Conservation (phyloP, 1,284 basidiomycete species). For the Flammula alnicola region DNA sequence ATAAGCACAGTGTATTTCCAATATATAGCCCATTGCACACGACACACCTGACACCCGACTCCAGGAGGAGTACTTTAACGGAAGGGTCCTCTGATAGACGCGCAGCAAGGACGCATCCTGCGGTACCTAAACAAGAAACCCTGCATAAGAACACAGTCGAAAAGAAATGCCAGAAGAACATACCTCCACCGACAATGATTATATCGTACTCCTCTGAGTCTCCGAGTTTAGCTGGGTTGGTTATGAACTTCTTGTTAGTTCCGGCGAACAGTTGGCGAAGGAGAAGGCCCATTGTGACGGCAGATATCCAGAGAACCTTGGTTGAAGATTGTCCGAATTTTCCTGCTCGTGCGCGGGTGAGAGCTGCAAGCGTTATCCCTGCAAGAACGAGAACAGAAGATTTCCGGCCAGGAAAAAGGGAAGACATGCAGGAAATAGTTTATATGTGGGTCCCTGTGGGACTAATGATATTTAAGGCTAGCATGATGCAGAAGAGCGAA, state of each 20-base stretch:
- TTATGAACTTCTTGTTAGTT: conserved; percentile 22
- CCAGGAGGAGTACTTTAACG: conserved; percentile 62
- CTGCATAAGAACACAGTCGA: too few relatives aligned
- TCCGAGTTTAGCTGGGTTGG: conserved; percentile 20
- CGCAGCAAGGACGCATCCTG: conserved; percentile 70
- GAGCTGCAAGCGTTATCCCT: conserved; percentile 14
- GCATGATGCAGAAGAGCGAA: too few relatives aligned
- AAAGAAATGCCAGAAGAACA: conserved; percentile 11
- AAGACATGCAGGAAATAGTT: conserved; percentile 7
- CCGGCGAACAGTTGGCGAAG: conserved; percentile 22
- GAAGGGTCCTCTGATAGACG: conserved; percentile 64
- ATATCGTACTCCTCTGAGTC: conserved; percentile 54
- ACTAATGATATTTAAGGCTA: not conserved
- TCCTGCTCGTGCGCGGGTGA: conserved; percentile 12
- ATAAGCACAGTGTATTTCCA: not conserved
- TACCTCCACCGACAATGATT: conserved; percentile 66
- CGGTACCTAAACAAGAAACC: conserved; percentile 53
- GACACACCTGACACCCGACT: conserved; percentile 65
- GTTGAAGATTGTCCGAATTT: conserved; percentile 16
- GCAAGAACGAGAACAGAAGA: conserved; percentile 16
- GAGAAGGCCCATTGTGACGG: conserved; percentile 25
- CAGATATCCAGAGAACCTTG: conserved; percentile 19
- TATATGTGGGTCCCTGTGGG: not conserved
- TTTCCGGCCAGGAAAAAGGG: conserved; percentile 13
- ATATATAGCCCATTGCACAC: not conserved